Evolutionary conservation across 345 rosid species (phyloP).

Genomic region (Nasturtium officinale): DNA sequence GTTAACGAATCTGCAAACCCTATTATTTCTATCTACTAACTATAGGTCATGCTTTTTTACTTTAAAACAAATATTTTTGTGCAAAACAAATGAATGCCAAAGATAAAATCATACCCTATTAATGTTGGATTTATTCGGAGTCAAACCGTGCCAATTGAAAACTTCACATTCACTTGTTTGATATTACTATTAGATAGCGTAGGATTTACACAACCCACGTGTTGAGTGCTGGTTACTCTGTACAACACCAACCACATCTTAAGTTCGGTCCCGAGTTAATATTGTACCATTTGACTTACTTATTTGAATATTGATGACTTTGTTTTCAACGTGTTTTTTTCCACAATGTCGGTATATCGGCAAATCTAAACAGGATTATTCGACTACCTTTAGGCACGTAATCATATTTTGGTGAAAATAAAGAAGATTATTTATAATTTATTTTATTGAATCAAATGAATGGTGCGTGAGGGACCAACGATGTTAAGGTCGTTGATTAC

Average conservation of each 20-base stretch:
- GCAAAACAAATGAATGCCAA: neutral
- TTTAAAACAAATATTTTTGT: neutral
- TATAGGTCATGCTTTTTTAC: neutral
- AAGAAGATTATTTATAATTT: neutral
- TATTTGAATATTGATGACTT: neutral
- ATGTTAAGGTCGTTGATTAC: conserved; percentile 5
- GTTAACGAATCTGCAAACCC: neutral
- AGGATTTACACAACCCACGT: conserved; percentile 5
- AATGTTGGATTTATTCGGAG: neutral
- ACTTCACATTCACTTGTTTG: neutral
- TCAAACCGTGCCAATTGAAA: conserved; percentile 12
- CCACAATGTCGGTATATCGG: conserved; percentile 14
- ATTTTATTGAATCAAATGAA: neutral
- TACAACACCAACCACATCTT: conserved; percentile 21
- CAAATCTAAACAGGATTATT: conserved; percentile 14
- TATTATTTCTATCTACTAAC: neutral
- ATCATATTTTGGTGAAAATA: neutral
- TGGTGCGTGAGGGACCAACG: conserved; percentile 13
- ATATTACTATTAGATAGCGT: neutral
- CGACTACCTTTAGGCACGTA: conserved; percentile 6
- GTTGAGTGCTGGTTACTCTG: neutral
- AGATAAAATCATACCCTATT: neutral
- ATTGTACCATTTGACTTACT: conserved; percentile 19
- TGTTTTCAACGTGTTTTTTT: conserved; percentile 22
- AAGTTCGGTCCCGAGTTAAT: conserved; percentile 1